Percentiles rank a stretch among this genome's conserved stretches.
phyloP scores from a whole-genome alignment of 768 basidiomycete species.

The Leccinum broughii region DNA sequence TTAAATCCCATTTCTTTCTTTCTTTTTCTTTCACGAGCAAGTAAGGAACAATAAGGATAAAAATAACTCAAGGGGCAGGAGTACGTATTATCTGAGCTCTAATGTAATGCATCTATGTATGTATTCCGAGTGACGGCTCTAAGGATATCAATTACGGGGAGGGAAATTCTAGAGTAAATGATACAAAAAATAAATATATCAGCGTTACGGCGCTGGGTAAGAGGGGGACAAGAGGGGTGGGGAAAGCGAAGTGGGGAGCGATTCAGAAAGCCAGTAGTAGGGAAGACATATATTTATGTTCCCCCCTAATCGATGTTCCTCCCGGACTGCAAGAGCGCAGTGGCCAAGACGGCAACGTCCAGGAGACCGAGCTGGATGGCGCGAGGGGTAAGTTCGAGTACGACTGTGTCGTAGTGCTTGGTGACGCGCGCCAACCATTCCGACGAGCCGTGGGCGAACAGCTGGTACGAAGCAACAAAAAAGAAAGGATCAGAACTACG shows the following conservation, averaged over 20 bases:
- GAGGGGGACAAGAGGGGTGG: too few species aligned
- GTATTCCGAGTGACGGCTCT: not conserved
- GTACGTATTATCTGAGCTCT: not conserved
- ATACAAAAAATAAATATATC: too few species aligned
- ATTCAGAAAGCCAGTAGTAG: not conserved
- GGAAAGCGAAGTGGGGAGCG: not conserved
- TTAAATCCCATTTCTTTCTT: constrained; percentile 15
- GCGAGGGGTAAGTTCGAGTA: constrained; percentile 56
- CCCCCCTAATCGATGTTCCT: constrained; percentile 53
- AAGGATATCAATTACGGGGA: not conserved
- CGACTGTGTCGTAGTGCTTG: constrained; percentile 43
- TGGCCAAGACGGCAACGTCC: constrained; percentile 50
- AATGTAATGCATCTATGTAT: not conserved
- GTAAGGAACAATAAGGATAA: not conserved
- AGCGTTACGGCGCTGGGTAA: too few species aligned
- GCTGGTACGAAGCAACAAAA: constrained; percentile 30
- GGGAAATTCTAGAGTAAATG: not conserved
- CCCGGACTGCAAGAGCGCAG: constrained; percentile 59
- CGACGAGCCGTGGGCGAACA: constrained; percentile 43
- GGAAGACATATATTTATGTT: not conserved
- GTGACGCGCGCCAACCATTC: constrained; percentile 53
- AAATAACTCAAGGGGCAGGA: not conserved
- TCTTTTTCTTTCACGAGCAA: not conserved
- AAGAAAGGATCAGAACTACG: not conserved
- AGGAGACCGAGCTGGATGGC: constrained; percentile 56